Evolutionary conservation across 78 protist species (phyloP).

Genomic region (Dictyostelium discoideum): dicty_2.7 NC_007089.4:1194001-1194500

Average conservation of each 20-base stretch:
- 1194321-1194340: not conserved
- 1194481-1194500: not conserved
- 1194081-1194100: conserved; percentile 52
- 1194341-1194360: not conserved
- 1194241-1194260: not conserved
- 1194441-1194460: not conserved
- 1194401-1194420: not conserved
- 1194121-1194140: conserved; percentile 44
- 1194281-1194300: not conserved
- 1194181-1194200: not conserved
- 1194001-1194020: too few relatives aligned
- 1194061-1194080: conserved; percentile 25
- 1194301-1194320: conserved; percentile 11
- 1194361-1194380: not conserved
- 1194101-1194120: conserved; percentile 2
- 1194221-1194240: not conserved
- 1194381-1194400: not conserved
- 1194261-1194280: not conserved
- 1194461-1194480: not conserved
- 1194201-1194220: not conserved
- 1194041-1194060: conserved; percentile 59
- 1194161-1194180: not conserved
- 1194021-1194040: not conserved
- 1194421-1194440: not conserved
- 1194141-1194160: conserved; percentile 26